A percentile compares a stretch with the other conserved stretches of the same genome.
phyloP scores from a whole-genome alignment of 805 yeast genomes.

The Saccharomycopsis malanga region DNA sequence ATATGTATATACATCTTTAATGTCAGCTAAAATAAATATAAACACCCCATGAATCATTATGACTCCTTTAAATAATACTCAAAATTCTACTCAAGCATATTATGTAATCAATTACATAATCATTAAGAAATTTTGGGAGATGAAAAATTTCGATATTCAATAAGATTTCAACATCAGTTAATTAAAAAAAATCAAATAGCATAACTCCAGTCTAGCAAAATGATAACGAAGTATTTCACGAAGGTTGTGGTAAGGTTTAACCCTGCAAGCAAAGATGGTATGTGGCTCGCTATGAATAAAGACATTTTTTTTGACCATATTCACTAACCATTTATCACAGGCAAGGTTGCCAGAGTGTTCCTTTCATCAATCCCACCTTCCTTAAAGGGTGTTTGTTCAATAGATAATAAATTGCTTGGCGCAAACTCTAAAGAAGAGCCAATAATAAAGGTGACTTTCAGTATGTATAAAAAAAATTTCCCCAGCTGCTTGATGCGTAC shows the following conservation, averaged over 20 bases:
- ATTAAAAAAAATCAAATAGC: too few relatives aligned
- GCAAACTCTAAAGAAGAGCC: conserved; percentile 43
- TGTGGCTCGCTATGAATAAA: conserved; percentile 25
- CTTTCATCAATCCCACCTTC: conserved; percentile 76
- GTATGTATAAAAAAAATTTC: conserved; percentile 29
- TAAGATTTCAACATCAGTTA: too few relatives aligned
- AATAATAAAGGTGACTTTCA: conserved; percentile 64
- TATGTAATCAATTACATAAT: too few relatives aligned
- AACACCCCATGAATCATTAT: too few relatives aligned
- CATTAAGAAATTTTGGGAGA: too few relatives aligned
- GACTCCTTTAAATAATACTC: too few relatives aligned
- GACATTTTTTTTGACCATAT: background rate
- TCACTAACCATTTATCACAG: conserved; percentile 28
- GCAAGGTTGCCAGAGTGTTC: conserved; percentile 73
- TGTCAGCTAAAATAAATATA: too few relatives aligned
- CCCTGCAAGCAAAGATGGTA: conserved; percentile 63
- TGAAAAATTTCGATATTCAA: too few relatives aligned
- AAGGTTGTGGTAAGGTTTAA: conserved; percentile 70
- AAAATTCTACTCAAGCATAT: too few relatives aligned
- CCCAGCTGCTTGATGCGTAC: too few relatives aligned
- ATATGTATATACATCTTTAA: too few relatives aligned
- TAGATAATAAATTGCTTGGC: conserved; percentile 58
- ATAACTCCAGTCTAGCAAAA: too few relatives aligned
- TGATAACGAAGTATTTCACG: conserved; percentile 89
- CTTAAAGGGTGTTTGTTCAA: conserved; percentile 50